These are phyloP conservation scores for Claviceps fusiformis DNA, from an alignment of 2,329 filamentous ascomycete species.

Conservation along the genomic window DNA sequence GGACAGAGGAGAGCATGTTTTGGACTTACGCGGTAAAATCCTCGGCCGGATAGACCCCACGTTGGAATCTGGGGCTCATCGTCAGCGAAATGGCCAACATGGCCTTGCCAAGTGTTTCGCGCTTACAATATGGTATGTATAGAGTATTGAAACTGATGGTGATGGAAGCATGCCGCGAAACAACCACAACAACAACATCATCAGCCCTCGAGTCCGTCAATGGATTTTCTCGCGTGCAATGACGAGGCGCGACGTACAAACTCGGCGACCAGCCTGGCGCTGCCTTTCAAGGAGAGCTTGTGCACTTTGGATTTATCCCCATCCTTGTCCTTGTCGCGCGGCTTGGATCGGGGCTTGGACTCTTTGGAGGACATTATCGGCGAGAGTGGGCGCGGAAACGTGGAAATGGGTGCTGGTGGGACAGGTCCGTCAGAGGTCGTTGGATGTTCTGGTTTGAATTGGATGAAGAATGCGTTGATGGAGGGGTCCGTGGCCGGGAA, in stretches of 20 bases:
- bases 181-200: neutral
- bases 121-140: slow-evolving; percentile 88
- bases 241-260: slow-evolving; percentile 44
- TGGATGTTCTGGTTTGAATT: neutral
- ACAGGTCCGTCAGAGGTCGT: neutral
- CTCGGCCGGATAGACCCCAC: slow-evolving; percentile 76
- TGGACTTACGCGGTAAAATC: slow-evolving; percentile 75
- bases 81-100: neutral
- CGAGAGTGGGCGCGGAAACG: neutral
- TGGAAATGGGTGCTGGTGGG: neutral
- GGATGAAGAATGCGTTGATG: slow-evolving; percentile 10
- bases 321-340: slow-evolving; percentile 18
- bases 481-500: slow-evolving; percentile 9
- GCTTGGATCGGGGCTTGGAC: slow-evolving; percentile 3
- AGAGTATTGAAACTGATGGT: slow-evolving; percentile 75
- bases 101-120: neutral
- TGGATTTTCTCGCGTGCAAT: too few relatives aligned
- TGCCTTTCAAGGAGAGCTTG: slow-evolving; percentile 81
- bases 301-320: slow-evolving; percentile 80
- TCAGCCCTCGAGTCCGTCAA: slow-evolving; percentile 1
- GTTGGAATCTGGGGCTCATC: slow-evolving; percentile 56
- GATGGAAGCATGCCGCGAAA: neutral
- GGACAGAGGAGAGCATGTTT: neutral
- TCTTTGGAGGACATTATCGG: slow-evolving; percentile 19
- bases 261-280: slow-evolving; percentile 78